phyloP scores from a whole-genome alignment of 2,329 filamentous ascomycete genomes.

The Colletotrichum costaricense region DNA sequence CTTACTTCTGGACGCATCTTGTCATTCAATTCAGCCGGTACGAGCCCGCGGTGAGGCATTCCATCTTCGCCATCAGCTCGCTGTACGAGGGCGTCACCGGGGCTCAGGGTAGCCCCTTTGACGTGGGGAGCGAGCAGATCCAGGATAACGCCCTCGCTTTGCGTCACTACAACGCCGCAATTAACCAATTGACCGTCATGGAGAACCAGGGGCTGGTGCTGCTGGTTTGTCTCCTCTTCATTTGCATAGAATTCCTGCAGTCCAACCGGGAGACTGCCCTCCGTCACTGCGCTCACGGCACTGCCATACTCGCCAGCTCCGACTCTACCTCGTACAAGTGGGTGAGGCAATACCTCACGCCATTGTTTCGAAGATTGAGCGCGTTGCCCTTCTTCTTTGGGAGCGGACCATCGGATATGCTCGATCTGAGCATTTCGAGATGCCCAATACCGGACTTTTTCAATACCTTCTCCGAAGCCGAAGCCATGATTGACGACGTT shows the following conservation, averaged over 20 bases:
- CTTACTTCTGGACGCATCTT: constrained; percentile 55
- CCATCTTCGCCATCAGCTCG: constrained; percentile 61
- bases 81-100: constrained; percentile 50
- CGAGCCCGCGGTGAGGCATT: constrained; percentile 60
- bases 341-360: constrained; percentile 13
- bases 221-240: constrained; percentile 61
- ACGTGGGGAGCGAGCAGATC: not conserved
- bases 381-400: constrained; percentile 13
- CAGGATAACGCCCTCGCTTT: constrained; percentile 5
- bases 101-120: not conserved
- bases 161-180: constrained; percentile 45
- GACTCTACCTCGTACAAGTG: not conserved
- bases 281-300: constrained; percentile 39
- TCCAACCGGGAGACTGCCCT: constrained; percentile 56
- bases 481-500: constrained; percentile 44
- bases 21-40: constrained; percentile 57
- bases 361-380: constrained; percentile 13
- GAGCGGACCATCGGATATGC: not conserved
- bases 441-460: not conserved
- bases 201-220: constrained; percentile 43
- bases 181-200: constrained; percentile 40
- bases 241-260: constrained; percentile 65
- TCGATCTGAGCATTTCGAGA: constrained; percentile 20
- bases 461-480: constrained; percentile 41
- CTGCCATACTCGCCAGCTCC: constrained; percentile 8